Evolutionary conservation across 2,329 filamentous ascomycete genomes (phyloP).

Genomic region (Diaporthe ilicicola): DNA sequence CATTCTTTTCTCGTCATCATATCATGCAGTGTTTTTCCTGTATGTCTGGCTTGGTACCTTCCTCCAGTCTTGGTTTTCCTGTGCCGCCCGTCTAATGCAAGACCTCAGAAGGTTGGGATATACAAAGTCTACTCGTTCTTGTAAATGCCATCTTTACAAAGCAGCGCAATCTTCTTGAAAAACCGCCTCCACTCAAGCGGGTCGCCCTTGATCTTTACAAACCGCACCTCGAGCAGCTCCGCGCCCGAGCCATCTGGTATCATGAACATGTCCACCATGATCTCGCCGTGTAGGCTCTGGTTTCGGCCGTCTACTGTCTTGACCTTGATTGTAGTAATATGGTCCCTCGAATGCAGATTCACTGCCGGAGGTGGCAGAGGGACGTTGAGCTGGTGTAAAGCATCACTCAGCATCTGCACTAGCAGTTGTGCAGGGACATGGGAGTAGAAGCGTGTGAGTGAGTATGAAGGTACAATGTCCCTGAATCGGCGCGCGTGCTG

Average conservation of each 20-base stretch:
- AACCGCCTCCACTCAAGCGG: conserved; percentile 95
- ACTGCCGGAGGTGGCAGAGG: conserved; percentile 65
- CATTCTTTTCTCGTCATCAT: conserved; percentile 5
- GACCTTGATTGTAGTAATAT: conserved; percentile 73
- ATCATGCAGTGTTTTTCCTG: conserved; percentile 15
- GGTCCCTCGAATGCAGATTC: conserved; percentile 57
- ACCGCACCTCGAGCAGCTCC: conserved; percentile 84
- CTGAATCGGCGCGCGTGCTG: conserved; percentile 88
- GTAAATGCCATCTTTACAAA: conserved; percentile 87
- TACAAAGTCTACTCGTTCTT: conserved; percentile 53
- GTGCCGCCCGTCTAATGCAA: not conserved
- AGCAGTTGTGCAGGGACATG: conserved; percentile 78
- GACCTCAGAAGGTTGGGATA: not conserved
- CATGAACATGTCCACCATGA: conserved; percentile 73
- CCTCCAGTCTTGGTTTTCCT: not conserved
- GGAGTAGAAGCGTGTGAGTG: conserved; percentile 92
- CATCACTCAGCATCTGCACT: conserved; percentile 80
- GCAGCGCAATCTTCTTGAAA: conserved; percentile 92
- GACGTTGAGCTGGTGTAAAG: conserved; percentile 86
- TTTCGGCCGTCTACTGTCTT: conserved; percentile 76
- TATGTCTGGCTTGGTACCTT: not conserved
- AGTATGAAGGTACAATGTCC: conserved; percentile 89
- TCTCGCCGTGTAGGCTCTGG: conserved; percentile 78
- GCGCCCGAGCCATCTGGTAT: conserved; percentile 59
- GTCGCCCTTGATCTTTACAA: conserved; percentile 95